These are phyloP conservation scores for Fraxinus anomala DNA, from an alignment of 257 asterid genomes.

Conservation along the genomic window DNA sequence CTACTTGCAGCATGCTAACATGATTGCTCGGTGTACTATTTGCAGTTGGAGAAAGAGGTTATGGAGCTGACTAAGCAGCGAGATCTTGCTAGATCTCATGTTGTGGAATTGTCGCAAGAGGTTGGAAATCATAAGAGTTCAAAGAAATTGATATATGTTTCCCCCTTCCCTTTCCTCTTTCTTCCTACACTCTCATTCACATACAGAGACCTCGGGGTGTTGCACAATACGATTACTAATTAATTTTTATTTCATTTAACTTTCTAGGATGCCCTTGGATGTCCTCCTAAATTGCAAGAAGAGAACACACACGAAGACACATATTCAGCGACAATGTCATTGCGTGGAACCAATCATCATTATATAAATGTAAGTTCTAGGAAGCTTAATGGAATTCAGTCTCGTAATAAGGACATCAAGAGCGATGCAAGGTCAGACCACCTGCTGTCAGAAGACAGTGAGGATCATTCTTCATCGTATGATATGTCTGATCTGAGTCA, in stretches of 20 bases:
- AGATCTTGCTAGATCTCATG: slow-evolving; percentile 3
- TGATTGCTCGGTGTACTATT: neutral
- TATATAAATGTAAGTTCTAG: neutral
- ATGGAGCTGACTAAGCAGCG: neutral
- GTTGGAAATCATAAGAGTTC: neutral
- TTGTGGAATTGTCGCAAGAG: neutral
- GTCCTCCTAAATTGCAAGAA: neutral
- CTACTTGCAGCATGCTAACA: neutral
- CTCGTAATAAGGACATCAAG: neutral
- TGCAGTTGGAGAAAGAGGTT: slow-evolving; percentile 5
- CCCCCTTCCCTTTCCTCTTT: neutral
- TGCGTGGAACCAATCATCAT: neutral
- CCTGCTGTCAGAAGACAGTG: neutral
- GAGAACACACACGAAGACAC: neutral
- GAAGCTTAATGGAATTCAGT: neutral
- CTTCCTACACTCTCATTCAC: neutral
- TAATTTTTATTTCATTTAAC: neutral
- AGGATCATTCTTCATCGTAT: slow-evolving; percentile 26
- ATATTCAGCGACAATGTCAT: neutral
- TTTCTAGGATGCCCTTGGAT: neutral
- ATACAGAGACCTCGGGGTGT: neutral
- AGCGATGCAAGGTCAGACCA: neutral
- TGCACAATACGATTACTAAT: neutral
- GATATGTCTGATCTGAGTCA: slow-evolving; percentile 40
- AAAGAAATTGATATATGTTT: neutral